A percentile compares a stretch with the other conserved stretches of the same genome.
Evolutionary conservation across 176 grass and related monocot genomes (phyloP).

Genomic region (Triticum aestivum): DNA sequence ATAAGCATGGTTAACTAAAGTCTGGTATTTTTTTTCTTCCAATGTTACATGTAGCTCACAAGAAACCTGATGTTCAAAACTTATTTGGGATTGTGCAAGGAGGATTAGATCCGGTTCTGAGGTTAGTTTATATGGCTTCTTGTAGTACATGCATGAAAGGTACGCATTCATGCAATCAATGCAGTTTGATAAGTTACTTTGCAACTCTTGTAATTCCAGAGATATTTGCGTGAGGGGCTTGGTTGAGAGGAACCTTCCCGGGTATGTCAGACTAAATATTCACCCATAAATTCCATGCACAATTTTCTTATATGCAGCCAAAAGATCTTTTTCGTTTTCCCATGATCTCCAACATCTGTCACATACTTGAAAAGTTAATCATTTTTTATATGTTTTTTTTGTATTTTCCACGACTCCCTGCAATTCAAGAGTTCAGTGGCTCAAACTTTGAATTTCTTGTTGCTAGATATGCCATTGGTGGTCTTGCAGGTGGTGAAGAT

Average conservation of each 20-base stretch:
- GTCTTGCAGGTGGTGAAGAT: constrained; percentile 96
- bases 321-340: constrained; percentile 3
- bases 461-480: constrained; percentile 95
- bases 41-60: constrained; percentile 79
- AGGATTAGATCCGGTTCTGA: constrained; percentile 91
- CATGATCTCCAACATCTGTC: not conserved
- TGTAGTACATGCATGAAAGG: constrained; percentile 10
- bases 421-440: not conserved
- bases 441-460: constrained; percentile 15
- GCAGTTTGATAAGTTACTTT: not conserved
- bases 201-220: constrained; percentile 48
- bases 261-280: constrained; percentile 48
- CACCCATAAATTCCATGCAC: not conserved
- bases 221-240: constrained; percentile 86
- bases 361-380: not conserved
- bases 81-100: constrained; percentile 99
- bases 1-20: constrained; percentile 29
- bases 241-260: constrained; percentile 89
- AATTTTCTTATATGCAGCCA: not conserved
- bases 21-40: constrained; percentile 6
- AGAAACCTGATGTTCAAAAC: constrained; percentile 89
- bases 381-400: constrained; percentile 3
- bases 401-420: not conserved
- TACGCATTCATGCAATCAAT: not conserved
- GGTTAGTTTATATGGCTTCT: constrained; percentile 49